These are phyloP conservation scores for Dioszegia hungarica DNA, from an alignment of 768 basidiomycete species.

Conservation along the genomic window DNA sequence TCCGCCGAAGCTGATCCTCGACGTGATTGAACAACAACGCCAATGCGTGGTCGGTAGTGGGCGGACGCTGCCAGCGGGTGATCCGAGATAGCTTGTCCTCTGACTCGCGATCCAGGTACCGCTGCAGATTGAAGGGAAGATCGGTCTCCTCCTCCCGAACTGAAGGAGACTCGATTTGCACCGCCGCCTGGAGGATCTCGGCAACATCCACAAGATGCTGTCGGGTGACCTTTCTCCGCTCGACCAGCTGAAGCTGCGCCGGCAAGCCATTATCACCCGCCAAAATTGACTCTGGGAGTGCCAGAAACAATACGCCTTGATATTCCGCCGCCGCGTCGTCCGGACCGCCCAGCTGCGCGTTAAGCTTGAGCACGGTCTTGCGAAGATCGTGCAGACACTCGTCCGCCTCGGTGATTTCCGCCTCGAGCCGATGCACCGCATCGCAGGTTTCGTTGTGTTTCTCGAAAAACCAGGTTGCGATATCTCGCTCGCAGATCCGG, in stretches of 20 bases:
- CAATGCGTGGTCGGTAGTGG: conserved; percentile 78
- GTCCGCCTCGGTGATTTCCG: conserved; percentile 88
- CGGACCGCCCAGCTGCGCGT: conserved; percentile 54
- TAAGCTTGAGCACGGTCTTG: conserved; percentile 76
- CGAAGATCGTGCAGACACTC: conserved; percentile 83
- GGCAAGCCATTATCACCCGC: conserved; percentile 23
- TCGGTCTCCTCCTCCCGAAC: conserved; percentile 78
- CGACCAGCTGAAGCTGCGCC: conserved; percentile 25
- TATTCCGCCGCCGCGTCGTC: conserved; percentile 53
- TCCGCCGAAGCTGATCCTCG: conserved; percentile 82
- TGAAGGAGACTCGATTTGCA: conserved; percentile 78
- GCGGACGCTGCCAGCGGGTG: conserved; percentile 79
- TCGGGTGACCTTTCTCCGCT: conserved; percentile 50
- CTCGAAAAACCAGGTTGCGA: conserved; percentile 99
- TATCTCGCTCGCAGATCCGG: conserved; percentile 93
- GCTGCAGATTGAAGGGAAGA: conserved; percentile 86
- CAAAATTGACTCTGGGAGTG: conserved; percentile 30
- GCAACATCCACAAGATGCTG: conserved; percentile 79
- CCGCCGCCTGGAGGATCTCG: conserved; percentile 72
- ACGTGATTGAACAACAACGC: conserved; percentile 77
- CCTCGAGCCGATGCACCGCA: conserved; percentile 91
- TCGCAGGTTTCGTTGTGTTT: conserved; percentile 99
- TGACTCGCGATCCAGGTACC: conserved; percentile 79
- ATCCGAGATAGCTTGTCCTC: conserved; percentile 80
- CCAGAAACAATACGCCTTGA: conserved; percentile 38